Percentiles rank a stretch among this genome's conserved stretches.
phyloP scores from a whole-genome alignment of 257 asterid species.

The Vinca minor region DNA sequence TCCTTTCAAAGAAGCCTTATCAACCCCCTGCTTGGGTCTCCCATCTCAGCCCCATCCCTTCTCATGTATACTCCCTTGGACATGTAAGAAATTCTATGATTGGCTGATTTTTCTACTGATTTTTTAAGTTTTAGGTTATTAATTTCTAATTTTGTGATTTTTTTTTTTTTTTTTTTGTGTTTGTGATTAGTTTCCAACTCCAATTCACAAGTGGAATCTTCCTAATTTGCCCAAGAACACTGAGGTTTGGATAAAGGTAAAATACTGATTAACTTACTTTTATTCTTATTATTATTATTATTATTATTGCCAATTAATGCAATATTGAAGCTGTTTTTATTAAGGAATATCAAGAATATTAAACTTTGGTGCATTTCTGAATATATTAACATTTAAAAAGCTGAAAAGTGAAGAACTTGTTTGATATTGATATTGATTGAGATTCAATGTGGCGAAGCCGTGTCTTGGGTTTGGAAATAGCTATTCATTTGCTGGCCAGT shows the following conservation, averaged over 20 bases:
- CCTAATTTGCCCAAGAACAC: constrained; percentile 82
- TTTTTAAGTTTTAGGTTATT: constrained; percentile 2
- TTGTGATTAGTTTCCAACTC: constrained; percentile 65
- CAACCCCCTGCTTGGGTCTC: constrained; percentile 80
- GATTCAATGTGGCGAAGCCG: background rate
- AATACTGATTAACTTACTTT: background rate
- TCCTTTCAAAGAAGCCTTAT: constrained; percentile 56
- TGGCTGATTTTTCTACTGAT: background rate
- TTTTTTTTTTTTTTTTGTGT: background rate
- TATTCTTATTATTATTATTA: background rate
- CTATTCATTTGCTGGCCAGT: background rate
- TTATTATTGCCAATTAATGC: background rate
- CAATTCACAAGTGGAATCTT: constrained; percentile 88
- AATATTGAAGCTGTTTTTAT: background rate
- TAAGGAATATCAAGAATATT: background rate
- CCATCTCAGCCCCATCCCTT: constrained; percentile 66
- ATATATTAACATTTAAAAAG: background rate
- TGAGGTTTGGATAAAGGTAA: constrained; percentile 91
- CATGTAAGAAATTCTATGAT: constrained; percentile 35
- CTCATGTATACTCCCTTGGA: constrained; percentile 61
- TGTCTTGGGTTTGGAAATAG: background rate
- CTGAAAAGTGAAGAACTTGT: background rate
- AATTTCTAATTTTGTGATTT: background rate
- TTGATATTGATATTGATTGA: background rate
- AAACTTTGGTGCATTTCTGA: background rate